A percentile compares a stretch with the other conserved stretches of the same genome.
Conservation (phyloP, 1,284 basidiomycete species). For the Pseudozyma tsukubaensis region DNA sequence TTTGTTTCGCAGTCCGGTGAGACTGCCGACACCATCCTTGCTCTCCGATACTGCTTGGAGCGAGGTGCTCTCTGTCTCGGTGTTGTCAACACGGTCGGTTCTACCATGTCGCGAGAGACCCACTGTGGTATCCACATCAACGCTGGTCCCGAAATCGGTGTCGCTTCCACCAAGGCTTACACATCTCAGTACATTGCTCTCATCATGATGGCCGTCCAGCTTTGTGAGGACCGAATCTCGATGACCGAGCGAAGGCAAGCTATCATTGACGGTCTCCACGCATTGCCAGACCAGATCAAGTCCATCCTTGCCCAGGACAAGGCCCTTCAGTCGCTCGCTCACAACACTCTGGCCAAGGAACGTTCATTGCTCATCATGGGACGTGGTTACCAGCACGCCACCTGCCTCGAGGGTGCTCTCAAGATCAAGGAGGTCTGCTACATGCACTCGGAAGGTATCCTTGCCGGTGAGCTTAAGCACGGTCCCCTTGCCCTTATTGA, state of each 20-base stretch:
- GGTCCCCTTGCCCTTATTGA: conserved; percentile 97
- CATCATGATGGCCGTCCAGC: conserved; percentile 96
- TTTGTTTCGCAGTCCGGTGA: conserved; percentile 98
- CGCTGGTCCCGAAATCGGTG: conserved; percentile 98
- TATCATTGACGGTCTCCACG: conserved; percentile 94
- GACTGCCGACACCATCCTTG: conserved; percentile 97
- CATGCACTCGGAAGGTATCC: conserved; percentile 75
- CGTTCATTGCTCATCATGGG: conserved; percentile 97
- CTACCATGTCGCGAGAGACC: conserved; percentile 96
- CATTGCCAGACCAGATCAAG: conserved; percentile 89
- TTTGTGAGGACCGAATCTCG: conserved; percentile 95
- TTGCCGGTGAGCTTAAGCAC: conserved; percentile 98
- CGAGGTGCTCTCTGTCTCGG: conserved; percentile 92
- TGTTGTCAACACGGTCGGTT: conserved; percentile 98
- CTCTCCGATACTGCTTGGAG: conserved; percentile 95
- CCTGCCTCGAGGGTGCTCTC: conserved; percentile 95
- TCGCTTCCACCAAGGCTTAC: conserved; percentile 99
- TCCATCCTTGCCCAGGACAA: conserved; percentile 85
- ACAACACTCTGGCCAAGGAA: conserved; percentile 80
- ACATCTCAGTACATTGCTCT: conserved; percentile 99
- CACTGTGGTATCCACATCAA: conserved; percentile 99
- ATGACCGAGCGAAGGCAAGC: conserved; percentile 88
- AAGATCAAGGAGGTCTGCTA: conserved; percentile 97
- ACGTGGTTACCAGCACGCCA: conserved; percentile 96
- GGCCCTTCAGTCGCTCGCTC: conserved; percentile 83